A percentile compares a stretch with the other conserved stretches of the same genome.
Conservation (phyloP, 306 rosid species). For the Albizia julibrissin region DNA sequence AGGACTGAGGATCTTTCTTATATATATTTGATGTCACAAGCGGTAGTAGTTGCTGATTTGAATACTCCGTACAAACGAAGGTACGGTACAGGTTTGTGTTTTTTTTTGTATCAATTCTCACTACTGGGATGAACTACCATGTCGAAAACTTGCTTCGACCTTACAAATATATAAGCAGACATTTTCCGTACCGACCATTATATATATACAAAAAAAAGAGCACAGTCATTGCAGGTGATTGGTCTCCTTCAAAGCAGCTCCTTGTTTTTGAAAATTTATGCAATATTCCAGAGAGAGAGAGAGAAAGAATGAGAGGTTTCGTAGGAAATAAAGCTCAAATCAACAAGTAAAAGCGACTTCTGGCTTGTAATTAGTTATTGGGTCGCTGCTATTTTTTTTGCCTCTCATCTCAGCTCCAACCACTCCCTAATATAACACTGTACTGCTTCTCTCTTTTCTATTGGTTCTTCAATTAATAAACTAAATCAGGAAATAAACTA, state of each 20-base stretch:
- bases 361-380: conserved; percentile 77
- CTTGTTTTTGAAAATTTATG: conserved; percentile 45
- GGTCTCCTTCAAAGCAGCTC: conserved; percentile 62
- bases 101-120: background rate
- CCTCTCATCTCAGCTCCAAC: conserved; percentile 50
- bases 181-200: conserved; percentile 4
- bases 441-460: background rate
- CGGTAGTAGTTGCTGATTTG: conserved; percentile 3
- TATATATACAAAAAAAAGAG: conserved; percentile 15
- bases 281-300: conserved; percentile 34
- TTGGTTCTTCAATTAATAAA: conserved; percentile 19
- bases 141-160: conserved; percentile 20
- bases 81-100: background rate
- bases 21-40: background rate
- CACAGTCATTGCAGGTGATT: conserved; percentile 44
- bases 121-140: background rate
- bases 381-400: conserved; percentile 55
- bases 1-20: background rate
- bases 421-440: conserved; percentile 24
- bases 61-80: background rate
- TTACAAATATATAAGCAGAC: background rate
- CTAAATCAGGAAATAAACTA: conserved; percentile 9
- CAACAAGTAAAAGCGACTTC: conserved; percentile 83
- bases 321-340: conserved; percentile 59
- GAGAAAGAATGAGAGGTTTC: conserved; percentile 44